A percentile compares a stretch with the other conserved stretches of the same genome.
Evolutionary conservation across 768 basidiomycete genomes (phyloP).

Genomic region (Tremella yokohamensis): DNA sequence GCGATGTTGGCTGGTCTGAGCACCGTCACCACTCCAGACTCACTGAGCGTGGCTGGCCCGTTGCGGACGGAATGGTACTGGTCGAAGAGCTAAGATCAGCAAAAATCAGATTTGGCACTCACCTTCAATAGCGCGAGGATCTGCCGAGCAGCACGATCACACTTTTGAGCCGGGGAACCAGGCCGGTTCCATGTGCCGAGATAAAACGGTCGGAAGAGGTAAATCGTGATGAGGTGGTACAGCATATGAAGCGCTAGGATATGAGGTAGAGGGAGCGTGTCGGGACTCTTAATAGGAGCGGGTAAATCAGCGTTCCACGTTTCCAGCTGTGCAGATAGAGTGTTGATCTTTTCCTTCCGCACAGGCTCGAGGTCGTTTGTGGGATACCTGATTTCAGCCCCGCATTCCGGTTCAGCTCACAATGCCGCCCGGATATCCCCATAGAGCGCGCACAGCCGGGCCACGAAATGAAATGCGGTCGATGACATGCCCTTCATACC

Average conservation of each 20-base stretch:
- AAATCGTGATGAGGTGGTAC: conserved; percentile 6
- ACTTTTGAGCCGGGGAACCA: conserved; percentile 4
- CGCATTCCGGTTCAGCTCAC: not conserved
- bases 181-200: not conserved
- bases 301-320: conserved; percentile 1
- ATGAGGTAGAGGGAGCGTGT: conserved; percentile 5
- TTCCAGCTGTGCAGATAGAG: conserved; percentile 5
- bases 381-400: not conserved
- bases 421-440: not conserved
- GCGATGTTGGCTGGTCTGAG: conserved; percentile 9
- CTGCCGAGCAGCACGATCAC: conserved; percentile 2
- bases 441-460: conserved; percentile 2
- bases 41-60: conserved; percentile 7
- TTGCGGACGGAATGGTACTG: conserved; percentile 8
- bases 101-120: not conserved
- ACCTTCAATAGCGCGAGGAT: conserved; percentile 6
- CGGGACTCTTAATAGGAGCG: not conserved
- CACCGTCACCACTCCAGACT: not conserved
- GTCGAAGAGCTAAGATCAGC: conserved; percentile 7
- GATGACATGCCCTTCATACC: conserved; percentile 5
- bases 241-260: conserved; percentile 10
- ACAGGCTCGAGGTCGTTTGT: not conserved
- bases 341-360: not conserved
- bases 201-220: conserved; percentile 12
- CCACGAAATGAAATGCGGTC: conserved; percentile 9